Evolutionary conservation across 202 grass and related monocot species (phyloP), one percentile per base, ranked within the genome.

Genomic region (Miscanthus sacchariflorus): DNA sequence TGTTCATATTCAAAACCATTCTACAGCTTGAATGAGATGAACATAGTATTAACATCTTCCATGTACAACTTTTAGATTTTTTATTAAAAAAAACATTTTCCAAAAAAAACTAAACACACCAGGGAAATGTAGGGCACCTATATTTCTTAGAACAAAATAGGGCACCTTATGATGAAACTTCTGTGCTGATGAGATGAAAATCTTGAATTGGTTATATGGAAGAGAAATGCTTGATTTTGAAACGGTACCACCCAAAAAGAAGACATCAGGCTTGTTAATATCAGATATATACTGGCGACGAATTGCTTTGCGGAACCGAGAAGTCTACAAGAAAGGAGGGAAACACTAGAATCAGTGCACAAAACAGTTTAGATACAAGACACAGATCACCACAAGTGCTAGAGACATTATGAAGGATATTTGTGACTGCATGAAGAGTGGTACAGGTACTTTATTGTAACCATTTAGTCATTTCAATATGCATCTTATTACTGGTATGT

Each of bases 171-270:
- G 49, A 79, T 95, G 93, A 85, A 79, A 52, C 27, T 93, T 87
- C 67, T 76, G 89, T 21, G 81, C 81, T 78, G 82, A 81, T 85
- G 74, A 89, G 69, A 93, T 83, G 25, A 61, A 87, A 61, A 72
- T 35, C 79, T 83, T 91, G 77, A 93, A 59, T 68, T 89, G 81
- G 12, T 91, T 81, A 68, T 89, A 95, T 61, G 89, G 83, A 85
- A 49, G 74, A 87, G 84, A 79, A 49, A 85, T 83, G 72, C 80
- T 75, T 48, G 93, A 91, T 72, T 54, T 87, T 38, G 93, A 85
- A 64, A 87, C 39, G n/a, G 93, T 91, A 89, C 83, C 91, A 63
- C 70, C 73, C 90, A 95, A 79, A 71, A 95, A 93, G 72, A 95
- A 95, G 81, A 54, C 84, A 85, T 95, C 80, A 83, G 49, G 86